Evolutionary conservation across 176 grass and related monocot species (phyloP).

Genomic region (Zoysia japonica): DNA sequence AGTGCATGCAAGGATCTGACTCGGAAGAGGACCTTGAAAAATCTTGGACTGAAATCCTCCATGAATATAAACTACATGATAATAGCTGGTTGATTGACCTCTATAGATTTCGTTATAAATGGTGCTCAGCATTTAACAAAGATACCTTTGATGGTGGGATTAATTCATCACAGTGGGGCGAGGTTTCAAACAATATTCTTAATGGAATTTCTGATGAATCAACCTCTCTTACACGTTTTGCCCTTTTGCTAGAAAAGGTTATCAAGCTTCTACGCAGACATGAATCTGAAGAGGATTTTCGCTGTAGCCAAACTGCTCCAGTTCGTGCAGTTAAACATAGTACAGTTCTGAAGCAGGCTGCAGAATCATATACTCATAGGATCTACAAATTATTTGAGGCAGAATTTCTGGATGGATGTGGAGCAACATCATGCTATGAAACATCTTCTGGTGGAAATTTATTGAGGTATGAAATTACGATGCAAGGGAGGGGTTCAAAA

Average conservation of each 20-base stretch:
- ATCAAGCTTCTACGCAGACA: constrained; percentile 60
- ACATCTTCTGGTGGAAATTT: neutral
- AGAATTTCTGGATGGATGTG: constrained; percentile 82
- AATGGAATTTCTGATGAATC: constrained; percentile 78
- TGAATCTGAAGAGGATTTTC: constrained; percentile 86
- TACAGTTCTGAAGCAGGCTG: constrained; percentile 73
- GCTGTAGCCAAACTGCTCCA: constrained; percentile 77
- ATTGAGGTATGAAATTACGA: constrained; percentile 52
- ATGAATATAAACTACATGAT: constrained; percentile 62
- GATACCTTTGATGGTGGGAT: constrained; percentile 87
- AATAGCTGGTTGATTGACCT: constrained; percentile 66
- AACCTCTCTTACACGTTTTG: constrained; percentile 65
- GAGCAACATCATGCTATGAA: constrained; percentile 56
- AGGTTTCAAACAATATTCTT: constrained; percentile 71
- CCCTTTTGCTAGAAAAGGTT: constrained; percentile 74
- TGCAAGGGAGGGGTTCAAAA: constrained; percentile 79
- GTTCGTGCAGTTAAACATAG: constrained; percentile 82
- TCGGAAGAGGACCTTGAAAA: constrained; percentile 67
- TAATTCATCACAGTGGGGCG: constrained; percentile 73
- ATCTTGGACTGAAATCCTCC: constrained; percentile 59
- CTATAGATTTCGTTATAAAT: constrained; percentile 62
- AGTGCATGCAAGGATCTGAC: constrained; percentile 74
- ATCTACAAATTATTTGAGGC: constrained; percentile 87
- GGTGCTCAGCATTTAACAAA: constrained; percentile 78
- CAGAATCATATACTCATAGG: constrained; percentile 70